A percentile compares a stretch with the other conserved stretches of the same genome.
phyloP scores from a whole-genome alignment of 495 filamentous ascomycete species.

The Penicillium alfredii region DNA sequence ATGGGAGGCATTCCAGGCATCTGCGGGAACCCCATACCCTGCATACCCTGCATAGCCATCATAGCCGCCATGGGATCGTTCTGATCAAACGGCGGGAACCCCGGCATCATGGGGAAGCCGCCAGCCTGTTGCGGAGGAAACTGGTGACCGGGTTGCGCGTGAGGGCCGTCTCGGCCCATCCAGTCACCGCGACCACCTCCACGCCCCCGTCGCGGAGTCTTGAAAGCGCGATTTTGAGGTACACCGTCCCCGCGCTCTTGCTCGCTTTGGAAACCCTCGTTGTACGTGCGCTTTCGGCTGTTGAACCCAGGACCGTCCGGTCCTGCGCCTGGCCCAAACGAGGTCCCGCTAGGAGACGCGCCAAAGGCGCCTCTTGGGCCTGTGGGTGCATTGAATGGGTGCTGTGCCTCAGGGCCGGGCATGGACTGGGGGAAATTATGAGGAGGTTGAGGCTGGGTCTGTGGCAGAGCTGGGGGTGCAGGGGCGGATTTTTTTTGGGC shows the following conservation, averaged over 20 bases:
- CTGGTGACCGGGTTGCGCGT: conserved; percentile 11
- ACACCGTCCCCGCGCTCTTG: conserved; percentile 34
- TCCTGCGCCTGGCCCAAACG: conserved; percentile 11
- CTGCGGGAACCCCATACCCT: conserved; percentile 58
- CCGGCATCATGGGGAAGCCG: conserved; percentile 46
- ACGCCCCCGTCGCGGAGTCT: conserved; percentile 64
- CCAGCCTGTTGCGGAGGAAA: conserved; percentile 27
- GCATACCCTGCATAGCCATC: conserved; percentile 65
- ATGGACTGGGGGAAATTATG: conserved; percentile 29
- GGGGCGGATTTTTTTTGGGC: conserved; percentile 48
- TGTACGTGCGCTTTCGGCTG: conserved; percentile 52
- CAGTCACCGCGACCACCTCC: conserved; percentile 50
- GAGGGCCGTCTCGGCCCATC: conserved; percentile 29
- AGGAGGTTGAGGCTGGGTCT: conserved; percentile 47
- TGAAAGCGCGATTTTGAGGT: conserved; percentile 54
- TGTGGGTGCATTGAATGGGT: conserved; percentile 32
- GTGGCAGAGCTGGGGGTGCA: conserved; percentile 34
- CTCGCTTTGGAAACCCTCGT: conserved; percentile 52
- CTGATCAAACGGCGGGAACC: conserved; percentile 52
- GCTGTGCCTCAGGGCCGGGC: conserved; percentile 16
- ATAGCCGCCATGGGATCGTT: conserved; percentile 66
- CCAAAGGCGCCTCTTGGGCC: conserved; percentile 31
- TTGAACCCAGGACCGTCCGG: conserved; percentile 15
- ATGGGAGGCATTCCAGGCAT: conserved; percentile 50
- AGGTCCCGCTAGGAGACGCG: too few species aligned